Conservation (phyloP, 805 yeast genomes). For the Yamadazyma phyllophila region DNA sequence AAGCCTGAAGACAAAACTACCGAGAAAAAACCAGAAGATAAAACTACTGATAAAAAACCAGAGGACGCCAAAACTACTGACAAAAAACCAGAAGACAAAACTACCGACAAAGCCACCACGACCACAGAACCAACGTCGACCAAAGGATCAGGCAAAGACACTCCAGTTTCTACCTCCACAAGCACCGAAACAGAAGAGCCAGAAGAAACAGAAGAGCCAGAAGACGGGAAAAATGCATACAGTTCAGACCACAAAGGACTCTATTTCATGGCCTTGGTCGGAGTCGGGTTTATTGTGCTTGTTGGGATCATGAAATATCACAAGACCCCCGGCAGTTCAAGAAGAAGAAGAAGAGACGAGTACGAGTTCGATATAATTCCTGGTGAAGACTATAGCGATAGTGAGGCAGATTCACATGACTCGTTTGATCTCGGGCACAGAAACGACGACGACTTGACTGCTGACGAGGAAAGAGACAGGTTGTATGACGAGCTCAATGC, state of each 20-base stretch:
- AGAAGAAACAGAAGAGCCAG: constrained; percentile 17
- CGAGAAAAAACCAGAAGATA: constrained; percentile 1
- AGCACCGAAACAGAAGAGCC: constrained; percentile 7
- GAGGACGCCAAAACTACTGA: no score
- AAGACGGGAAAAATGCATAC: constrained; percentile 37
- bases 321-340: constrained; percentile 38
- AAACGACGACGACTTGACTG: constrained; percentile 17
- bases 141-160: constrained; percentile 6
- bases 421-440: constrained; percentile 34
- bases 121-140: not conserved
- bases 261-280: constrained; percentile 58
- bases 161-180: constrained; percentile 3
- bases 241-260: constrained; percentile 51
- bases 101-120: not conserved
- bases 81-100: no score
- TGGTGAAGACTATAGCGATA: constrained; percentile 53
- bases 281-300: constrained; percentile 54
- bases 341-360: constrained; percentile 58
- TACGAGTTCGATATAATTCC: constrained; percentile 78
- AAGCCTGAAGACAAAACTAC: constrained; percentile 2
- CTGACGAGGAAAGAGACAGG: constrained; percentile 39
- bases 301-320: constrained; percentile 46
- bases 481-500: constrained; percentile 42
- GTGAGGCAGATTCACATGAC: constrained; percentile 33
- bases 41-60: constrained; percentile 1